Base-by-base conservation (phyloP, 129 eudicot genomes). In the Lactuca sativa region DNA sequence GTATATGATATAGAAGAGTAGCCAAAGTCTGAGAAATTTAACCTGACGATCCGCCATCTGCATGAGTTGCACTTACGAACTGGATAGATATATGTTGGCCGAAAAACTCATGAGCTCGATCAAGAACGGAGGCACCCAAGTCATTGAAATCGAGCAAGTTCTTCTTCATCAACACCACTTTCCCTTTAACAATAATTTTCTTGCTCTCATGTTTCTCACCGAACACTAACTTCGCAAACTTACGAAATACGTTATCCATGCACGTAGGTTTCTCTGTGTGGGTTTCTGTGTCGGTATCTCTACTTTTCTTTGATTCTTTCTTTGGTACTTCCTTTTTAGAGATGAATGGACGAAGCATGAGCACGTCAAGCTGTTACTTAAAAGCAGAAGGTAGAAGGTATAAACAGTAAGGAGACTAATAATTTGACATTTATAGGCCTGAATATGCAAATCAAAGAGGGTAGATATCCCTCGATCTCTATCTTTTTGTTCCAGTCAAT, bases 91-190 rank as follows among this genome's bases (percentile, higher is more conserved):
- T 76, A 60, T 72, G 72, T 62, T 71, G 67, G 30, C 85, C 85
- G 0, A 71, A 60, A 40, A 81, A 15, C 81, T 81, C 85, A 71
- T 62, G 62, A 76, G 73, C 63, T 18, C 62, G 57, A 62, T 80
- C 84, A 3, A 69, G n/a, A 69, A 74, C 15, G 10, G 77, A 47
- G 0, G 77, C 77, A 4, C 68, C 77, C 16, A 17, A 59, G 25
- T 80, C 84, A 62, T 61, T 62, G 10, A 62, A 33, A 61, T 74
- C 84, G 0, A 68, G 80, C 69, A 74, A 9, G 30, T 63, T 80
- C 76, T 80, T 80, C 76, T 74, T 74, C 84, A 69, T 70, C 59
- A 80, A 51, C 67, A 74, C 76, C 54, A 80, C 80, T 69, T 15
- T 74, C 53, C 84, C 84, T 58, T 64, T 80, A 25, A 80, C 78